phyloP scores from a whole-genome alignment of 176 grass and related monocot species.

The Aegilops umbellulata region DNA sequence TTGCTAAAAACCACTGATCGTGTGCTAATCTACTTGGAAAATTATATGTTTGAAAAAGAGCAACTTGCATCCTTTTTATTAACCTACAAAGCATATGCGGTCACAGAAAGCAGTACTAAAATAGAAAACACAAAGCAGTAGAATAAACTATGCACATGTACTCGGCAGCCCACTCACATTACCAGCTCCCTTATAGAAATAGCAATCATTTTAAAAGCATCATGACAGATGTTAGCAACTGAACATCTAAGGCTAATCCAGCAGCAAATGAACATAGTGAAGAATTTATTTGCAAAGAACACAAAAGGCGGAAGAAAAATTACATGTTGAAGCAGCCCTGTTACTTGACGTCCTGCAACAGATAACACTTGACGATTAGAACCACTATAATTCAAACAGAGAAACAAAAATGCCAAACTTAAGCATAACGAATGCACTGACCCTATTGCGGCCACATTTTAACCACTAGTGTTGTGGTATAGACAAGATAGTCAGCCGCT shows the following conservation, averaged over 20 bases:
- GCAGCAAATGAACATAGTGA: background rate
- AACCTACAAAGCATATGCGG: background rate
- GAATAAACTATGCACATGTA: background rate
- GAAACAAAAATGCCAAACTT: background rate
- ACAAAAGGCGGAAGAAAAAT: constrained; percentile 8
- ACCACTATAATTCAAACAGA: background rate
- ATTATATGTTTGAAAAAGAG: background rate
- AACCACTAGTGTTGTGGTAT: background rate
- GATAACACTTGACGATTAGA: background rate
- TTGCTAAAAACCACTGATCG: too few species aligned
- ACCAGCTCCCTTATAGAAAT: background rate
- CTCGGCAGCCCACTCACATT: background rate
- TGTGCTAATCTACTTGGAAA: background rate
- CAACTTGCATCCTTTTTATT: background rate
- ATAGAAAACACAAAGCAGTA: background rate
- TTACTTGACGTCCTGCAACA: constrained; percentile 70
- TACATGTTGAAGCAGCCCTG: constrained; percentile 81
- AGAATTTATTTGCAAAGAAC: background rate
- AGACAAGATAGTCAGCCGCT: background rate
- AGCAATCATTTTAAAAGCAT: background rate
- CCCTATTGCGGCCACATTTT: background rate
- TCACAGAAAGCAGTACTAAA: background rate
- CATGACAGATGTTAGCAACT: background rate
- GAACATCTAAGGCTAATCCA: background rate
- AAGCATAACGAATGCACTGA: background rate